Evolutionary conservation across 2,329 filamentous ascomycete genomes (phyloP).

Genomic region (Penicillium brasilianum): DNA sequence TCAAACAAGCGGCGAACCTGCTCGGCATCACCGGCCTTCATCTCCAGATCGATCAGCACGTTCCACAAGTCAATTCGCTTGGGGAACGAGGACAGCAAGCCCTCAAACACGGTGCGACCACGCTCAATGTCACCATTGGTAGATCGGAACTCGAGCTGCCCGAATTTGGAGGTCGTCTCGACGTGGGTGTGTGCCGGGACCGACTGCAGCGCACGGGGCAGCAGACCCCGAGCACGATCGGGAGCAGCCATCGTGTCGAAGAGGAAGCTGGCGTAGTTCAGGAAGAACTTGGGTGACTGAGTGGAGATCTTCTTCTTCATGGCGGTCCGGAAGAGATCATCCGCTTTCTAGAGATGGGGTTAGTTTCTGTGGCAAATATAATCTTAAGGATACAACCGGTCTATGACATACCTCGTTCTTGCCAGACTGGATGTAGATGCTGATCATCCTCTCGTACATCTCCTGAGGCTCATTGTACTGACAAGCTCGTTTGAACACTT

Average conservation of each 20-base stretch:
- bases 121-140: slow-evolving; percentile 82
- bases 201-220: slow-evolving; percentile 83
- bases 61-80: slow-evolving; percentile 94
- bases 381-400: not conserved
- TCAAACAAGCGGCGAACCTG: slow-evolving; percentile 81
- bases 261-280: slow-evolving; percentile 94
- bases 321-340: slow-evolving; percentile 83
- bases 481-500: slow-evolving; percentile 88
- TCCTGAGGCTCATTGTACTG: slow-evolving; percentile 92
- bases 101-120: slow-evolving; percentile 93
- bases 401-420: slow-evolving; percentile 74
- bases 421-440: slow-evolving; percentile 91
- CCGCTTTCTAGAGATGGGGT: slow-evolving; percentile 70
- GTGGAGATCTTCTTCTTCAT: slow-evolving; percentile 85
- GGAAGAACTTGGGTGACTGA: slow-evolving; percentile 79
- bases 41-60: slow-evolving; percentile 85
- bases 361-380: slow-evolving; percentile 19
- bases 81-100: slow-evolving; percentile 79
- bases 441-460: slow-evolving; percentile 85
- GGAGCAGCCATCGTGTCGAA: slow-evolving; percentile 73
- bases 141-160: slow-evolving; percentile 87
- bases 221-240: slow-evolving; percentile 75
- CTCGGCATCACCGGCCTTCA: slow-evolving; percentile 62
- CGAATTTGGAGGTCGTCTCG: slow-evolving; percentile 83
- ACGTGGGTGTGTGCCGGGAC: slow-evolving; percentile 73